Percentiles rank a stretch among this genome's conserved stretches.
phyloP scores from a whole-genome alignment of 1,139 yeast genomes.

The Debaryomyces robertsiae region DNA sequence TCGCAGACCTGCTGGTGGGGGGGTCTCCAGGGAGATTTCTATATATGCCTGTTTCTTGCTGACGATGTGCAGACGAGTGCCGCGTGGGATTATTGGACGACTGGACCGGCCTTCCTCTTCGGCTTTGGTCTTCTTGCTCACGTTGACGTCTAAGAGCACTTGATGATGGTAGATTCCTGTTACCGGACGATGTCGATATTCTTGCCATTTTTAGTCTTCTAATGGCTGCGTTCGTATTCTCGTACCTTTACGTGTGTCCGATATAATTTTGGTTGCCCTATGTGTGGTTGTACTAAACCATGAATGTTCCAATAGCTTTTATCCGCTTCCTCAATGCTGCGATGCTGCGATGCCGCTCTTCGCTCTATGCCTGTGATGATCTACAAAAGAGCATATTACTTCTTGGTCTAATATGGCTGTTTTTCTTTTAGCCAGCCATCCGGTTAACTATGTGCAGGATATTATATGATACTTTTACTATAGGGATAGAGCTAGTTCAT shows the following conservation, averaged over 20 bases:
- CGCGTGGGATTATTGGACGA: conserved; percentile 13
- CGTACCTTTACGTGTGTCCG: not conserved
- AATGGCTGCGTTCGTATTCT: not conserved
- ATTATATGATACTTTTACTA: not conserved
- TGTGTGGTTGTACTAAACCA: not conserved
- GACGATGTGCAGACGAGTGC: conserved; percentile 14
- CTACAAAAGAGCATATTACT: no score
- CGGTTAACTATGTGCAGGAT: not conserved
- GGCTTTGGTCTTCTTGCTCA: conserved; percentile 15
- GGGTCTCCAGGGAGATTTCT: conserved; percentile 59
- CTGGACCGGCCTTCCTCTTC: conserved; percentile 13
- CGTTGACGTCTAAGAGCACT: conserved; percentile 21
- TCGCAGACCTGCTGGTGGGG: conserved; percentile 23
- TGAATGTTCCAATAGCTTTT: not conserved
- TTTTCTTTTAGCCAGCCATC: conserved; percentile 2
- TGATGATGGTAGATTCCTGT: conserved; percentile 11
- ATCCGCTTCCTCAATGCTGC: not conserved
- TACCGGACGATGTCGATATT: conserved; percentile 18
- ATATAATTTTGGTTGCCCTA: not conserved
- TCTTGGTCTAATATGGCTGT: no score
- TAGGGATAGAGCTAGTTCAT: not conserved
- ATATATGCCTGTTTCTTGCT: conserved; percentile 39
- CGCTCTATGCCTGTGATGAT: not conserved
- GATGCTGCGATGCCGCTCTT: not conserved
- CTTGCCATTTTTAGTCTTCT: conserved; percentile 16